Percentiles rank a stretch among this genome's conserved stretches.
phyloP scores from a whole-genome alignment of 345 rosid species.

The Garcia nutans region DNA sequence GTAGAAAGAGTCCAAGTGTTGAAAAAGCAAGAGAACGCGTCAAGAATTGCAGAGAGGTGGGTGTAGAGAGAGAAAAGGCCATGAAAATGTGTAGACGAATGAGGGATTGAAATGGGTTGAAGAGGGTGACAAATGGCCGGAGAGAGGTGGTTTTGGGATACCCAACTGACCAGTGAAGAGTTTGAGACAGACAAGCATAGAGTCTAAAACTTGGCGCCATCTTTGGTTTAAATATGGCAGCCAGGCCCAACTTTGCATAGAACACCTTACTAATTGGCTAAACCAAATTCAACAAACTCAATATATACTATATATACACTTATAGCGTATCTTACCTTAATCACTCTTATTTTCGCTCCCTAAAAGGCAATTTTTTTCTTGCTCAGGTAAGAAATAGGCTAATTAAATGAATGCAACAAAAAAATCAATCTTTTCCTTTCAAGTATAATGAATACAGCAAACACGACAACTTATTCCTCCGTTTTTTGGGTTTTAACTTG shows the following conservation, averaged over 20 bases:
- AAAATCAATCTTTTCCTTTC: too few relatives aligned
- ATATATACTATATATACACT: too few relatives aligned
- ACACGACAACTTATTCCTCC: too few relatives aligned
- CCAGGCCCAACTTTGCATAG: conserved; percentile 12
- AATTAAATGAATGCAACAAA: too few relatives aligned
- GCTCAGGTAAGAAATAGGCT: too few relatives aligned
- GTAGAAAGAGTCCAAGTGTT: conserved; percentile 31
- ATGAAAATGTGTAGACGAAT: conserved; percentile 11
- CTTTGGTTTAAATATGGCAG: conserved; percentile 37
- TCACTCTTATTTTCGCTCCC: background rate
- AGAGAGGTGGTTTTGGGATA: conserved; percentile 33
- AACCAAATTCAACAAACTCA: background rate
- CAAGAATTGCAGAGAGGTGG: conserved; percentile 19
- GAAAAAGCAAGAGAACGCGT: conserved; percentile 36
- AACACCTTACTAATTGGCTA: conserved; percentile 6
- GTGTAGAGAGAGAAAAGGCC: conserved; percentile 13
- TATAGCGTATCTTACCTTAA: too few relatives aligned
- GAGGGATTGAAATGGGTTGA: conserved; percentile 16
- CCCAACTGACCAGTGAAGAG: conserved; percentile 38
- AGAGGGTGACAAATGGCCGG: conserved; percentile 38
- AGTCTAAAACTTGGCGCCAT: conserved; percentile 35
- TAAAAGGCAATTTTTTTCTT: too few relatives aligned
- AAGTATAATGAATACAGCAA: too few relatives aligned
- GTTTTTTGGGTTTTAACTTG: too few relatives aligned
- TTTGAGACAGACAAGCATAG: conserved; percentile 19